Base-by-base conservation (phyloP, 257 asterid species). In the Gentiana macrophylla region DNA sequence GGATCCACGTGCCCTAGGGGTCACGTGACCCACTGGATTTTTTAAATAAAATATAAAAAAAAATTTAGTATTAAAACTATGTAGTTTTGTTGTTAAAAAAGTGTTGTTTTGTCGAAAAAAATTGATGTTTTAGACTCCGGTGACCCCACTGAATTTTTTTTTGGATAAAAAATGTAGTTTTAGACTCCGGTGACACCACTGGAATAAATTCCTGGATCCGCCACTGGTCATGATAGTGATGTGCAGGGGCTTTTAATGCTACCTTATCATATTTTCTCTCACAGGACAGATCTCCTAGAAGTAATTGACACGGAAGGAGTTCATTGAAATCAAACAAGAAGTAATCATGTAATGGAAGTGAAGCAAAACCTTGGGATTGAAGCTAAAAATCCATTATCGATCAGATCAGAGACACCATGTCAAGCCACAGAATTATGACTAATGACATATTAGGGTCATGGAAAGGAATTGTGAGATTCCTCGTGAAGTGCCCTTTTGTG, bases 401-500 rank as follows among this genome's bases (percentile, higher is more conserved):
- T 36, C 94, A 90, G 84, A 90, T 86, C 53, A 72, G 67, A 52
- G 74, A 70, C 52, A 84, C 89, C 65, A 84, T 90, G 95, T 71
- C 81, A 55, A 75, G 74, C 55, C 89, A 90, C 62, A 91, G 92
- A 62, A 91, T 96, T 87, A 90, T 87, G 94, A 77, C 86, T 52
- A 90, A 86, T 41, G 98, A 90, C 80, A 73, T 70, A 37, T 91
- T 71, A 80, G 98, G 67, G 87, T 91, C 48, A 80, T 91, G 56
- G 98, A 87, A 45, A 71, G 97, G 60, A 87, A 84, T 73, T 84
- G 98, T 56, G 98, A 91, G 65, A 91, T 91, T 60, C 98, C 98
- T 49, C 97, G 87, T 70, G 98, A 91, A 78, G 98, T 95, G 62
- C 97, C 98, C 45, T 87, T 91, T 76, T 91, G 98, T 64, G 98